These are phyloP conservation scores for Penicillium carneum DNA, from an alignment of 2,329 filamentous ascomycete genomes.

Conservation along the genomic window DNA sequence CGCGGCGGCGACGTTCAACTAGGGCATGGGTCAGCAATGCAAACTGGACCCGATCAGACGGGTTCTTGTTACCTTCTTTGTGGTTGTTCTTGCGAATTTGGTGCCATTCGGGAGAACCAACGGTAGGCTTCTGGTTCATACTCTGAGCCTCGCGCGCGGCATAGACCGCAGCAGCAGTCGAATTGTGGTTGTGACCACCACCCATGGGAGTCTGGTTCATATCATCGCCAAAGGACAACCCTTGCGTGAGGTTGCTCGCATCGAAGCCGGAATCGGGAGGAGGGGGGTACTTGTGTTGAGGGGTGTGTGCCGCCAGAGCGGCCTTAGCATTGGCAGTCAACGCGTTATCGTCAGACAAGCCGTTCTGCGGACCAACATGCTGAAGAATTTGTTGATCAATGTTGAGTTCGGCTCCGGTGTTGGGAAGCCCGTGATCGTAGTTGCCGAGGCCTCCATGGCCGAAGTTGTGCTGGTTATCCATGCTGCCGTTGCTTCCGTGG, in stretches of 20 bases:
- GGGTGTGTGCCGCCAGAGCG: slow-evolving; percentile 54
- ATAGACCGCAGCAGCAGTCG: slow-evolving; percentile 67
- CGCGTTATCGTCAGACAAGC: slow-evolving; percentile 57
- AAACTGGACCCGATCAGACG: neutral
- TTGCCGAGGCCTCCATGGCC: slow-evolving; percentile 44
- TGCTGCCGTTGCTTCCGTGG: slow-evolving; percentile 51
- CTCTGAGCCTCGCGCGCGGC: slow-evolving; percentile 61
- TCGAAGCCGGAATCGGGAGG: slow-evolving; percentile 53
- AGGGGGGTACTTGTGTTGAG: slow-evolving; percentile 55
- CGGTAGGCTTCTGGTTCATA: slow-evolving; percentile 75
- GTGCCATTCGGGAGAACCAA: slow-evolving; percentile 98
- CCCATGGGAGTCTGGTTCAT: slow-evolving; percentile 50
- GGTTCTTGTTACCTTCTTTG: slow-evolving; percentile 82
- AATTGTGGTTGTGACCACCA: slow-evolving; percentile 52
- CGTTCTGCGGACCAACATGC: slow-evolving; percentile 62
- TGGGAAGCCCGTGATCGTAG: slow-evolving; percentile 52
- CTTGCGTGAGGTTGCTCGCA: slow-evolving; percentile 45
- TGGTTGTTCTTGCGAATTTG: slow-evolving; percentile 96
- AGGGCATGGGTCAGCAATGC: slow-evolving; percentile 30
- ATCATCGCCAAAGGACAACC: slow-evolving; percentile 50
- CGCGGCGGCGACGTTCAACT: slow-evolving; percentile 95
- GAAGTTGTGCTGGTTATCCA: slow-evolving; percentile 48
- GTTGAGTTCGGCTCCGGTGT: slow-evolving; percentile 48
- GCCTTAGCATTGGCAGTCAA: slow-evolving; percentile 58
- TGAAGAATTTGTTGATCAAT: slow-evolving; percentile 58